These are phyloP conservation scores for Rhodotorula sphaerocarpa DNA, from an alignment of 768 basidiomycete genomes.

Conservation along the genomic window DNA sequence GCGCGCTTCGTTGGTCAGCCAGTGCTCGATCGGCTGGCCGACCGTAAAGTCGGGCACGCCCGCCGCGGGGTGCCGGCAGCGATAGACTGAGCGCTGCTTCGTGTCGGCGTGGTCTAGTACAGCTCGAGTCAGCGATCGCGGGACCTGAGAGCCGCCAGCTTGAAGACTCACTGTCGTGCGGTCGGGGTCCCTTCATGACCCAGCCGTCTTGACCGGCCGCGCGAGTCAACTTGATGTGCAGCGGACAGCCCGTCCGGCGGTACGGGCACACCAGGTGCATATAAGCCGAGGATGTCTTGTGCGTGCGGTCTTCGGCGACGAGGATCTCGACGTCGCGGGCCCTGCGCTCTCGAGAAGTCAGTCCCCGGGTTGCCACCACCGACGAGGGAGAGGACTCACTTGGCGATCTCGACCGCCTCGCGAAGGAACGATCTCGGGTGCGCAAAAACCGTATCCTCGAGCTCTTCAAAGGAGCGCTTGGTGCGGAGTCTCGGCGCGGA, in stretches of 20 bases:
- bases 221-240: constrained; percentile 29
- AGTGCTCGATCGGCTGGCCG: not conserved
- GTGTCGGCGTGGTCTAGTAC: constrained; percentile 8
- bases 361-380: not conserved
- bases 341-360: not conserved
- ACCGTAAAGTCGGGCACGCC: constrained; percentile 1
- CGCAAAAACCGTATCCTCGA: constrained; percentile 32
- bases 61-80: constrained; percentile 26
- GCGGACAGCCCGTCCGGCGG: constrained; percentile 24
- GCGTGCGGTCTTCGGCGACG: constrained; percentile 31
- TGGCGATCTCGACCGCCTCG: constrained; percentile 17
- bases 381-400: constrained; percentile 7
- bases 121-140: not conserved
- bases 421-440: constrained; percentile 20
- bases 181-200: constrained; percentile 10
- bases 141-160: not conserved
- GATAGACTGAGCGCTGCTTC: constrained; percentile 25
- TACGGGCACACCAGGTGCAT: constrained; percentile 34
- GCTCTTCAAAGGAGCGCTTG: constrained; percentile 25
- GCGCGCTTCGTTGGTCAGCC: not conserved
- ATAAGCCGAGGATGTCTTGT: constrained; percentile 28
- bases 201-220: constrained; percentile 33
- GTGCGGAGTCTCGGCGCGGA: no score
- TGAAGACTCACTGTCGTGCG: not conserved
- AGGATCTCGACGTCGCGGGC: constrained; percentile 15